Evolutionary conservation across 1,139 yeast species (phyloP).

Genomic region (Scheffersomyces illinoinensis): DNA sequence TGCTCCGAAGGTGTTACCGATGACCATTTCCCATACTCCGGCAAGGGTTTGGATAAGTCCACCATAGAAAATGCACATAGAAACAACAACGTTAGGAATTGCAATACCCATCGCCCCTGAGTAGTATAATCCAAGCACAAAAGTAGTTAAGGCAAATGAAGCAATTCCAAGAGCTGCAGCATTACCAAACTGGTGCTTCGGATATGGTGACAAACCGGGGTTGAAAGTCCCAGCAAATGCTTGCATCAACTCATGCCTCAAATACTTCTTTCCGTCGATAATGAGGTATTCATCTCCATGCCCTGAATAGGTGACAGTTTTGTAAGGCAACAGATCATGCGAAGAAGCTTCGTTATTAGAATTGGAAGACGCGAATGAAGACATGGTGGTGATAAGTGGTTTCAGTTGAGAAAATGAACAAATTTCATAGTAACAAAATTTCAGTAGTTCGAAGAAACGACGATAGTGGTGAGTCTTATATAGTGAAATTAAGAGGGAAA

Average conservation of each 20-base stretch:
- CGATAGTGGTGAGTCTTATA: too few relatives aligned
- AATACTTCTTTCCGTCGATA: slow-evolving; percentile 34
- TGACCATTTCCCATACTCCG: slow-evolving; percentile 73
- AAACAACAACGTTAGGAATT: slow-evolving; percentile 58
- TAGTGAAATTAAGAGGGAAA: too few relatives aligned
- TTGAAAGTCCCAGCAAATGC: slow-evolving; percentile 77
- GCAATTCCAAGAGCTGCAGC: slow-evolving; percentile 87
- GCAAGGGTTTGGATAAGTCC: slow-evolving; percentile 75
- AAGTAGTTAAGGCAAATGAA: slow-evolving; percentile 84
- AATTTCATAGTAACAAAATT: too few relatives aligned
- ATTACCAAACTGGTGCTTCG: slow-evolving; percentile 75
- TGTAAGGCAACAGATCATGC: background rate
- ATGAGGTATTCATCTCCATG: slow-evolving; percentile 24
- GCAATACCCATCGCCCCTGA: slow-evolving; percentile 56
- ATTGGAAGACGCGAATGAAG: background rate
- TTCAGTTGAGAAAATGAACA: background rate
- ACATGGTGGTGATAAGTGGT: background rate
- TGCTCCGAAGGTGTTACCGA: slow-evolving; percentile 89
- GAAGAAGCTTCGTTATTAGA: background rate
- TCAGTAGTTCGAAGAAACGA: background rate
- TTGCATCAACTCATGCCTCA: slow-evolving; percentile 53
- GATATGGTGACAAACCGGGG: slow-evolving; percentile 64
- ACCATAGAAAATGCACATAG: slow-evolving; percentile 81
- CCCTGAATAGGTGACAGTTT: slow-evolving; percentile 11
- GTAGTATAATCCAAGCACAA: slow-evolving; percentile 66